Evolutionary conservation across 2,329 filamentous ascomycete species (phyloP), one percentile per base, ranked within the genome.

Genomic region (Boeremia exigua): DNA sequence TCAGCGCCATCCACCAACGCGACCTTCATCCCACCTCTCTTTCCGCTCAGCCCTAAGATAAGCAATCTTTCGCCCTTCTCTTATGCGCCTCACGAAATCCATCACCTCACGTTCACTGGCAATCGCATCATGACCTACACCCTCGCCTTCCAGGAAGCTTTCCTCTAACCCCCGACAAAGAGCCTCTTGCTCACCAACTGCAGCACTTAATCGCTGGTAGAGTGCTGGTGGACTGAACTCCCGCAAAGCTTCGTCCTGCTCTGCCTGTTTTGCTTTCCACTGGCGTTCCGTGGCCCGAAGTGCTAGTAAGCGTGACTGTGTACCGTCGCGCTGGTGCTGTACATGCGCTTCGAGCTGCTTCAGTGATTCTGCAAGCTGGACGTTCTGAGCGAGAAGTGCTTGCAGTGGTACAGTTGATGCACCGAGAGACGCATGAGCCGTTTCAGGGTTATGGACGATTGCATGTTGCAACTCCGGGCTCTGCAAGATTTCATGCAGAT

Each of bases 1-100:
- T 71, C 59, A 75, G 69, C 94, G 85, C 95, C 95, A 98, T 0
- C 95, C 95, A 10, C 94, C 94, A 30, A 98, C 94, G 63, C 94
- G 83, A 23, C 94, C 92, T 77, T 98, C 94, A 73, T 98, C 95
- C 95, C 95, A 98, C 66, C 95, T 84, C 68, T 92, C 90, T 76
- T 93, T 96, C 63, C 91, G 85, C 79, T 98, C 95, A 70, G 88
- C 87, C 54, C 95, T 83, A 49, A 93, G 80, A 70, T 95, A 96
- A 59, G 88, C 88, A 54, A 89, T 79, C 65, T 90, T 89, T 71
- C 88, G 90, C 9, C 90, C 90, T 65, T 94, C 92, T 64, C 92
- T 83, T 61, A 96, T 90, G 67, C 89, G 80, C 68, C 88, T 84
- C 17, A 96, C 86, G 87, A 95, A 98, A 57, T 98, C 94, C 2